These are phyloP conservation scores for Macrolepiota dolichaula DNA, from an alignment of 768 basidiomycete genomes.

Conservation along the genomic window DNA sequence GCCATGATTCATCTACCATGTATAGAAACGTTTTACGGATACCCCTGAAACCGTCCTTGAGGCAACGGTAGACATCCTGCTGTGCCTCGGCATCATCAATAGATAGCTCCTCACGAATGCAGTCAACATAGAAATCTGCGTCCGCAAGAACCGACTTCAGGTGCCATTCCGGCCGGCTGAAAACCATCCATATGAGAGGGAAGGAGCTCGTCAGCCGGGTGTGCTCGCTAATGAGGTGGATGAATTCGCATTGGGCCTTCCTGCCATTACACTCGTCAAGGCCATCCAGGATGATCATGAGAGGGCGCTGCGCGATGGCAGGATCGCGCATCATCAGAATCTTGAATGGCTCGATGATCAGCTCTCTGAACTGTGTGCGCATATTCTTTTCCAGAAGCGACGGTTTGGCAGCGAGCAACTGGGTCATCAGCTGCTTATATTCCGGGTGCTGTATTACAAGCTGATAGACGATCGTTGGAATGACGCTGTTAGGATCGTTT, in stretches of 20 bases:
- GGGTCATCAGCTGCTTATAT: not conserved
- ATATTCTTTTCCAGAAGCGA: not conserved
- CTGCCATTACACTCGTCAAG: constrained; percentile 1
- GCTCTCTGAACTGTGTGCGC: not conserved
- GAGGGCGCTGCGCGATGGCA: not conserved
- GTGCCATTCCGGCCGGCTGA: not conserved
- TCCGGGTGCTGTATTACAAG: not conserved
- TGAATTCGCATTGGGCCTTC: not conserved
- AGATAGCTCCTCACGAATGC: not conserved
- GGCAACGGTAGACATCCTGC: not conserved
- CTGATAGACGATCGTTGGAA: constrained; percentile 2
- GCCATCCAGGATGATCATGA: constrained; percentile 2
- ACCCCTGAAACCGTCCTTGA: not conserved
- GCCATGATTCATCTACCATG: not conserved
- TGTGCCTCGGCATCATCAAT: not conserved
- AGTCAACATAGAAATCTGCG: not conserved
- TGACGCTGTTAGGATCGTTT: not conserved
- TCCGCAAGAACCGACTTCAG: not conserved
- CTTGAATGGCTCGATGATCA: not conserved
- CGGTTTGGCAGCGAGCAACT: not conserved
- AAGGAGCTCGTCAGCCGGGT: not conserved
- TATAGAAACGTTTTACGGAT: not conserved
- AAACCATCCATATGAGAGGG: not conserved
- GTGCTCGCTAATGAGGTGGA: not conserved
- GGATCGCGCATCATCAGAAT: not conserved